These are phyloP conservation scores for Nannizziopsis arthrosporioides DNA, from an alignment of 2,329 filamentous ascomycete species.

Conservation along the genomic window DNA sequence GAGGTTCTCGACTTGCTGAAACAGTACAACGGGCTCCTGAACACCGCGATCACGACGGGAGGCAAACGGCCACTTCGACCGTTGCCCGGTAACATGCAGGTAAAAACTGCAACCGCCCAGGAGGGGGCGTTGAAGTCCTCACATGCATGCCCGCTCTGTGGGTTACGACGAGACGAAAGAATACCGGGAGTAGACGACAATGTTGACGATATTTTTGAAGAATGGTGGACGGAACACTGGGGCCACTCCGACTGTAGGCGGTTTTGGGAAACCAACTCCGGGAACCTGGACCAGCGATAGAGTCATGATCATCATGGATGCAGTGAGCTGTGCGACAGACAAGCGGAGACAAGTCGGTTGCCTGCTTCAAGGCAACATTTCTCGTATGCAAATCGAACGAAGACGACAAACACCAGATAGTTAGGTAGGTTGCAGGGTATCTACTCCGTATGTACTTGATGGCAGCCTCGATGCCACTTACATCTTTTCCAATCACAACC, in stretches of 20 bases:
- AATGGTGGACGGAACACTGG: constrained; percentile 94
- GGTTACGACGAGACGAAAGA: constrained; percentile 76
- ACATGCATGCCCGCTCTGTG: constrained; percentile 73
- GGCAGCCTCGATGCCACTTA: too few species aligned
- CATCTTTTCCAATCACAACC: too few species aligned
- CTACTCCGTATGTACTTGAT: too few species aligned
- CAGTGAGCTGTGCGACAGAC: too few species aligned
- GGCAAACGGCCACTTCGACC: constrained; percentile 49
- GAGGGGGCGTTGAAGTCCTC: constrained; percentile 62
- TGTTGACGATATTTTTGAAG: constrained; percentile 82
- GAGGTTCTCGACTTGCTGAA: constrained; percentile 68
- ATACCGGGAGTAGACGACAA: constrained; percentile 61
- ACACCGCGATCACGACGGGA: constrained; percentile 44
- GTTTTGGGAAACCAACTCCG: constrained; percentile 74
- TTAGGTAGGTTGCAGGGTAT: too few species aligned
- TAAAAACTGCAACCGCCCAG: constrained; percentile 49
- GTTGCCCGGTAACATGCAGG: constrained; percentile 55
- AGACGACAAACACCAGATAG: too few species aligned
- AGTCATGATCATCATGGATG: too few species aligned
- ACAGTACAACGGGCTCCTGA: constrained; percentile 60
- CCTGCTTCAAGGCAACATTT: too few species aligned
- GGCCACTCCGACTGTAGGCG: constrained; percentile 66
- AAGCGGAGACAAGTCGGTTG: too few species aligned
- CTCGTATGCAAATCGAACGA: too few species aligned
- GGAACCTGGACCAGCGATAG: constrained; percentile 55